phyloP scores from a whole-genome alignment of 2,329 filamentous ascomycete species.

The Monosporascus sp. region DNA sequence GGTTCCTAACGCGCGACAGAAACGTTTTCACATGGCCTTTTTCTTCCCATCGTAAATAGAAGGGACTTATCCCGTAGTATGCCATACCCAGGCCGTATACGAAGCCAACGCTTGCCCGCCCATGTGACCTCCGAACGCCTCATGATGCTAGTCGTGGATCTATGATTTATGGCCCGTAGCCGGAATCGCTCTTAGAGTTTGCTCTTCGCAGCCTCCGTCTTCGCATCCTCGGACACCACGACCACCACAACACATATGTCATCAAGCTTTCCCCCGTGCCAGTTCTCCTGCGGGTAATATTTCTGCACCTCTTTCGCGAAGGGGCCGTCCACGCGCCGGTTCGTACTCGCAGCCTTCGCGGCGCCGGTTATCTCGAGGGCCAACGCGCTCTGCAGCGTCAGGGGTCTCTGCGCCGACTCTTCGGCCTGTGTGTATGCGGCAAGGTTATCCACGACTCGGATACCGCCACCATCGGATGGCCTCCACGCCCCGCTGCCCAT shows the following conservation, averaged over 20 bases:
- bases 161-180: too few species aligned
- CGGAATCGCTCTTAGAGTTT: conserved; percentile 16
- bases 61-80: not conserved
- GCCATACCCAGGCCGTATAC: not conserved
- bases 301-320: conserved; percentile 93
- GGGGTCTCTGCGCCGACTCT: conserved; percentile 18
- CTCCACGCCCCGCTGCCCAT: conserved; percentile 68
- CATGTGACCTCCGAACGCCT: not conserved
- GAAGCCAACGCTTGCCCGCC: not conserved
- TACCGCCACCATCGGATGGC: conserved; percentile 55
- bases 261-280: conserved; percentile 89
- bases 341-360: conserved; percentile 79
- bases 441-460: conserved; percentile 59
- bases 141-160: not conserved
- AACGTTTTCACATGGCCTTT: not conserved
- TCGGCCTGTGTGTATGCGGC: conserved; percentile 39
- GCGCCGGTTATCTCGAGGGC: conserved; percentile 75
- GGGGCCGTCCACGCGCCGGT: conserved; percentile 77
- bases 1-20: not conserved
- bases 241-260: conserved; percentile 87
- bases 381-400: conserved; percentile 69
- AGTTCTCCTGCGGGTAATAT: conserved; percentile 79
- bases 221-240: conserved; percentile 63
- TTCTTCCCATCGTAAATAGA: not conserved
- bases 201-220: conserved; percentile 15